These are phyloP conservation scores for Stachybotrys chartarum DNA, from an alignment of 2,329 filamentous ascomycete species.

Conservation along the genomic window DNA sequence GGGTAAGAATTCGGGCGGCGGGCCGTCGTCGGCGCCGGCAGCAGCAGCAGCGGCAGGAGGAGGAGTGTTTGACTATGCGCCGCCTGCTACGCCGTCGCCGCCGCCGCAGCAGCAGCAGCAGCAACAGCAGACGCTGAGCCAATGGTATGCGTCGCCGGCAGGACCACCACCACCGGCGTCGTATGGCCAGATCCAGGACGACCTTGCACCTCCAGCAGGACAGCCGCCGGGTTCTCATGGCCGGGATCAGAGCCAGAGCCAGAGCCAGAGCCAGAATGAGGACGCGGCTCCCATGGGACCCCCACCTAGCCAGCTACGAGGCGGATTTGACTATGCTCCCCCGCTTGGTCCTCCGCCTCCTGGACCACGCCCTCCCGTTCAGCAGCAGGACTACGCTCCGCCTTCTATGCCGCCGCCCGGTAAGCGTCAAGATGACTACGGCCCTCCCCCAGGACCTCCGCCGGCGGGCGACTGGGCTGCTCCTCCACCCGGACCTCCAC, in stretches of 20 bases:
- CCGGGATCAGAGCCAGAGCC: conserved; percentile 8
- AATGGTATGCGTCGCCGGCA: background rate
- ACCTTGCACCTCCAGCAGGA: conserved; percentile 19
- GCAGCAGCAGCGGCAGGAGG: background rate
- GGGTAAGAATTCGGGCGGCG: conserved; percentile 2
- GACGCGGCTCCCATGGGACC: background rate
- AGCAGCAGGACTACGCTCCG: conserved; percentile 12
- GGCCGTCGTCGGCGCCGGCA: background rate
- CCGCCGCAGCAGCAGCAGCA: background rate
- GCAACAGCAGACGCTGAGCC: background rate
- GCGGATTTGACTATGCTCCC: conserved; percentile 10
- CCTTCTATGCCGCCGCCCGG: conserved; percentile 23
- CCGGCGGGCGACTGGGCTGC: conserved; percentile 22
- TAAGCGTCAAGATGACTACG: conserved; percentile 13
- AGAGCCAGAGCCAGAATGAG: background rate
- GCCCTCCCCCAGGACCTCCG: conserved; percentile 26
- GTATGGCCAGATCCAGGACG: conserved; percentile 2
- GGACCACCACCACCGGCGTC: conserved; percentile 5
- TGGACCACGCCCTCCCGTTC: conserved; percentile 21
- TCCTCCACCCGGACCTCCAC: conserved; percentile 28
- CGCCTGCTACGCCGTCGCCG: background rate
- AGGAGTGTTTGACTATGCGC: background rate
- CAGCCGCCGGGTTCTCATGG: conserved; percentile 11
- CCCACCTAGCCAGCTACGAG: background rate
- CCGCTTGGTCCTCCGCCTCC: conserved; percentile 11